Percentiles rank a stretch among this genome's conserved stretches.
phyloP scores from a whole-genome alignment of 1,284 basidiomycete species.

The Megacollybia platyphylla region DNA sequence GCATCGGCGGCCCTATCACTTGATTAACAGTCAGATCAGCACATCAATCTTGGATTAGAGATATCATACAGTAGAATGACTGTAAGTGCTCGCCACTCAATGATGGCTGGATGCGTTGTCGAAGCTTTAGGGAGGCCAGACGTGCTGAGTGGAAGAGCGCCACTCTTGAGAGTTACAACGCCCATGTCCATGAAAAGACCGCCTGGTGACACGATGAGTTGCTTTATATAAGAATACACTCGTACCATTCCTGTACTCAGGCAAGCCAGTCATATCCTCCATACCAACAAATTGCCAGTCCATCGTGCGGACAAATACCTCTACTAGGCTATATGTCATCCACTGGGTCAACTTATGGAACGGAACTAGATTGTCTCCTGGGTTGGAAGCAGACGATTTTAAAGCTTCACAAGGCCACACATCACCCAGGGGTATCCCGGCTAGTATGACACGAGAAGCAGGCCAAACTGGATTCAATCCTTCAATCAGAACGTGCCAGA shows the following conservation, averaged over 20 bases:
- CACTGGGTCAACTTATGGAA: slow-evolving; percentile 96
- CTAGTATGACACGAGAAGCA: slow-evolving; percentile 55
- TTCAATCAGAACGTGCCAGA: slow-evolving; percentile 79
- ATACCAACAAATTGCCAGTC: slow-evolving; percentile 68
- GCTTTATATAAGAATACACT: neutral
- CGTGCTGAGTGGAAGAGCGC: slow-evolving; percentile 30
- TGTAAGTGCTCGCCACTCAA: slow-evolving; percentile 94
- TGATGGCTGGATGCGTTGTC: slow-evolving; percentile 78
- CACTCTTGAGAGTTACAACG: slow-evolving; percentile 52
- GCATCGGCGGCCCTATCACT: slow-evolving; percentile 74
- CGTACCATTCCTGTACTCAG: slow-evolving; percentile 82
- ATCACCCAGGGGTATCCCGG: slow-evolving; percentile 68
- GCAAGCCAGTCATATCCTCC: slow-evolving; percentile 74
- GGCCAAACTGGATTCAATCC: slow-evolving; percentile 88
- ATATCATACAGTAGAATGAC: slow-evolving; percentile 74
- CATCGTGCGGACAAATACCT: slow-evolving; percentile 68
- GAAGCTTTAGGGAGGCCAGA: slow-evolving; percentile 49
- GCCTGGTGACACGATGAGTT: slow-evolving; percentile 27
- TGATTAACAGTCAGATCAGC: slow-evolving; percentile 2
- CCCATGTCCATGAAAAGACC: slow-evolving; percentile 83
- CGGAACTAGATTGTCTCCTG: slow-evolving; percentile 69
- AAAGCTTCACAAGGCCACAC: slow-evolving; percentile 77
- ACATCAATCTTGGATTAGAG: neutral
- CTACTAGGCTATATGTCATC: slow-evolving; percentile 81
- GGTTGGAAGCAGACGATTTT: slow-evolving; percentile 16